phyloP scores from a whole-genome alignment of 805 yeast genomes.

The Candida ulmi region DNA sequence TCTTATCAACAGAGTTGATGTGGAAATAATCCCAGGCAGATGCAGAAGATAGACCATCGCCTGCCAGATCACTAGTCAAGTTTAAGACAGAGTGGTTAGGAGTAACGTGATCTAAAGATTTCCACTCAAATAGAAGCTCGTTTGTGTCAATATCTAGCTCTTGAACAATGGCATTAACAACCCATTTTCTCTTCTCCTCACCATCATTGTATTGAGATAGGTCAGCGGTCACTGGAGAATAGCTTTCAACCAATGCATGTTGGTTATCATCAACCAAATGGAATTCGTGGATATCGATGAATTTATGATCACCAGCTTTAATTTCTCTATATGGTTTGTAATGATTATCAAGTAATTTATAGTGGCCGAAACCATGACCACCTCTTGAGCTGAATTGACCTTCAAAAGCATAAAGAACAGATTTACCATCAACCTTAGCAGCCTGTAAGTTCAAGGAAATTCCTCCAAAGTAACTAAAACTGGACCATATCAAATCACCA shows the following conservation, averaged over 20 bases:
- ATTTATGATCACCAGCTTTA: conserved; percentile 30
- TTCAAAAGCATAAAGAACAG: conserved; percentile 28
- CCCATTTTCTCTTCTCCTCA: conserved; percentile 27
- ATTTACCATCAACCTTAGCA: conserved; percentile 23
- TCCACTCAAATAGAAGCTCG: conserved; percentile 27
- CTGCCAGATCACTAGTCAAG: conserved; percentile 28
- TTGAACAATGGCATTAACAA: conserved; percentile 30
- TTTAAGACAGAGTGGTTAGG: conserved; percentile 29
- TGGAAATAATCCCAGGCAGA: conserved; percentile 37
- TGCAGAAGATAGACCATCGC: conserved; percentile 22
- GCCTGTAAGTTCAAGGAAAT: conserved; percentile 29
- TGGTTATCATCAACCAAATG: conserved; percentile 25
- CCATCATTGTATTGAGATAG: conserved; percentile 24
- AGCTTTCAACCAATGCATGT: conserved; percentile 28
- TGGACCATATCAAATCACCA: conserved; percentile 36
- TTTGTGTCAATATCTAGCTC: conserved; percentile 32
- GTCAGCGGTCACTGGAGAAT: conserved; percentile 28
- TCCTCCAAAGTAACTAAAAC: conserved; percentile 28
- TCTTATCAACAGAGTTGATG: conserved; percentile 34
- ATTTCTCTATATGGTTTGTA: conserved; percentile 27
- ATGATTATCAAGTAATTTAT: conserved; percentile 25
- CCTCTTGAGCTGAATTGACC: conserved; percentile 28
- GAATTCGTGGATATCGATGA: conserved; percentile 33
- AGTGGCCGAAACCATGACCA: conserved; percentile 24
- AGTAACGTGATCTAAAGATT: conserved; percentile 25